phyloP scores from a whole-genome alignment of 768 basidiomycete species.

The Tylopilus felleus region DNA sequence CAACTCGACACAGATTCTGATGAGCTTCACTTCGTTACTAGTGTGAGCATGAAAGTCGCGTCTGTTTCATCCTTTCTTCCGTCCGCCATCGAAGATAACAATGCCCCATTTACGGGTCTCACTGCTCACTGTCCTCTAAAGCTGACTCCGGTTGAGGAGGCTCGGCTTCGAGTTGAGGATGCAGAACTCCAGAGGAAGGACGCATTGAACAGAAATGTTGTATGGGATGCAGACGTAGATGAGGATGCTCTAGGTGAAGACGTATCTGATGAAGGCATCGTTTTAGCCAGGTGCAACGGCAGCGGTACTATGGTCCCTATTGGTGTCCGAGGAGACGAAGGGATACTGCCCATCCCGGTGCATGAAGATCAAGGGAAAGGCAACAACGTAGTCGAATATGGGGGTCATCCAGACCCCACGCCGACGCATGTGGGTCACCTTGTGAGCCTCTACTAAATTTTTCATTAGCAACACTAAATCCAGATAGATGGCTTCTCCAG shows the following conservation, averaged over 20 bases:
- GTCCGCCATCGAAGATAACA: conserved; percentile 54
- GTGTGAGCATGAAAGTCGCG: conserved; percentile 67
- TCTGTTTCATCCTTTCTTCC: conserved; percentile 77
- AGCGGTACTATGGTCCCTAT: conserved; percentile 38
- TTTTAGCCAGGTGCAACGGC: conserved; percentile 23
- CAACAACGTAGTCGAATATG: conserved; percentile 35
- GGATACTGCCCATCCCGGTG: conserved; percentile 48
- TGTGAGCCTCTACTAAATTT: conserved; percentile 34
- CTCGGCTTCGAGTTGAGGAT: conserved; percentile 48
- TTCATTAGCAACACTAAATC: neutral
- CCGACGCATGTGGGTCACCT: conserved; percentile 56
- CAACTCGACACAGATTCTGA: neutral
- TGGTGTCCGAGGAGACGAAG: conserved; percentile 56
- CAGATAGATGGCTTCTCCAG: conserved; percentile 19
- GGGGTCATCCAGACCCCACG: conserved; percentile 48
- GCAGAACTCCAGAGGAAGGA: conserved; percentile 60
- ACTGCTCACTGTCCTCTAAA: conserved; percentile 32
- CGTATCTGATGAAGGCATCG: conserved; percentile 25
- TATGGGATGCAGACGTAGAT: conserved; percentile 62
- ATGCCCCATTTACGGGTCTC: conserved; percentile 53
- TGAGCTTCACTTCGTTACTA: conserved; percentile 24
- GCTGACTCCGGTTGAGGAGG: conserved; percentile 59
- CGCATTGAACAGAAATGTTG: conserved; percentile 56
- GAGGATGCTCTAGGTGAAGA: conserved; percentile 60
- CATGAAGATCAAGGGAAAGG: conserved; percentile 15